Evolutionary conservation across 2,329 filamentous ascomycete species (phyloP), one percentile per base, ranked within the genome.

Genomic region (Pezicula rhizophila): DNA sequence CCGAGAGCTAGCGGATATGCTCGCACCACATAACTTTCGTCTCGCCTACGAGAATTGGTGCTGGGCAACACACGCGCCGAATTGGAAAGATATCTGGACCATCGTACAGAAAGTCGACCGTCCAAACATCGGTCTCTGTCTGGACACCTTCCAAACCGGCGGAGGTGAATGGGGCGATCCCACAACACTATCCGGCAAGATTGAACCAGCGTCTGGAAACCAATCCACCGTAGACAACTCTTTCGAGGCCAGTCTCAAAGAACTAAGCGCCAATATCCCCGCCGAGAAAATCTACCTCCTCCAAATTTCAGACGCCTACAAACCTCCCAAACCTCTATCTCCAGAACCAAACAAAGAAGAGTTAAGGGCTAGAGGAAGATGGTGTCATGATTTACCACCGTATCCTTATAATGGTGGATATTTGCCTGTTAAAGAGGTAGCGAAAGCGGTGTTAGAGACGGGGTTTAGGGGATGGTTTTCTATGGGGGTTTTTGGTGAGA

Each of bases 21-120:
- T 86, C 1, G 76, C 75, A 0, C 62, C 71, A 18, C 73, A 78
- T 42, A 73, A 74, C 0, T 78, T 81, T 61, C 74, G 77, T 6
- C 68, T 91, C 15, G 85, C 85, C 0, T 91, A 90, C 57, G 86
- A 91, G 67, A 89, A 90, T 61, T 90, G 85, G 85, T 89, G 85
- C 66, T 91, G 86, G 87, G 82, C 82, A 0, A 87, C 85, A 0
- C 77, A 81, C 43, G 83, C 85, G 0, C 77, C 82, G 0, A 73
- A 69, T 1, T 92, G 86, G 87, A 77, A 76, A 54, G 74, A 82
- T 43, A 82, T 83, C 0, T 90, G 84, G 84, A 68, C 78, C 2
- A 82, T 90, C 11, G 82, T 88, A 4, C 60, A 76, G 53, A 72
- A 71, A 40, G 83, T 82, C 2, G 68, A 87, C 55, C 67, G 81